Conservation (phyloP, 441 rosid genomes). For the Aleurites moluccanus region DNA sequence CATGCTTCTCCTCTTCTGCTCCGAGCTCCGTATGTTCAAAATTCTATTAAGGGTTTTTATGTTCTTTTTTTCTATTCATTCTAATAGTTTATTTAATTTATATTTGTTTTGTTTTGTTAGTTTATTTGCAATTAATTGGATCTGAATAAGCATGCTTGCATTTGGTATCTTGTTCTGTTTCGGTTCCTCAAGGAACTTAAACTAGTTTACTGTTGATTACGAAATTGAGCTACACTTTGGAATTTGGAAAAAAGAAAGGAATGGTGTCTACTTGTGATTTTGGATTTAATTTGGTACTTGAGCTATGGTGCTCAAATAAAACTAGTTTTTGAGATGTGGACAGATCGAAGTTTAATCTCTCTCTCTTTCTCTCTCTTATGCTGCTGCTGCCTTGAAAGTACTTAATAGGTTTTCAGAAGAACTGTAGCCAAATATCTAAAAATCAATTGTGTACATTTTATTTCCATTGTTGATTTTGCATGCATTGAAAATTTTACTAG, state of each 20-base stretch:
- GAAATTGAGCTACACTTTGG: background rate
- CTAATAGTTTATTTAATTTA: background rate
- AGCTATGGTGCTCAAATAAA: too few relatives aligned
- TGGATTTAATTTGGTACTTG: background rate
- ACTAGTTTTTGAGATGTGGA: background rate
- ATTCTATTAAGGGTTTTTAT: too few relatives aligned
- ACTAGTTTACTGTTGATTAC: background rate
- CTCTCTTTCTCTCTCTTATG: too few relatives aligned
- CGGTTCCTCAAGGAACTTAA: background rate
- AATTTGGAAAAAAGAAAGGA: background rate
- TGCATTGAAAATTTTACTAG: too few relatives aligned
- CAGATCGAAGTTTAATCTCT: background rate
- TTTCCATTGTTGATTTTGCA: too few relatives aligned
- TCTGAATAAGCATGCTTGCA: conserved; percentile 4
- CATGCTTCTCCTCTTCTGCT: conserved; percentile 92
- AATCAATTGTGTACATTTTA: too few relatives aligned
- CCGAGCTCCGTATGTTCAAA: conserved; percentile 72
- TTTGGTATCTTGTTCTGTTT: conserved; percentile 1
- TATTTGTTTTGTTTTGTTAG: background rate
- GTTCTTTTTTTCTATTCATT: background rate
- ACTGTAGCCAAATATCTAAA: too few relatives aligned
- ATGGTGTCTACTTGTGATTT: background rate
- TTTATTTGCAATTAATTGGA: conserved; percentile 2
- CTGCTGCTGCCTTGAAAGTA: too few relatives aligned
- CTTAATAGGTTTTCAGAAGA: too few relatives aligned